A percentile compares a stretch with the other conserved stretches of the same genome.
phyloP scores from a whole-genome alignment of 306 rosid species.

The Vigna hirtella region DNA sequence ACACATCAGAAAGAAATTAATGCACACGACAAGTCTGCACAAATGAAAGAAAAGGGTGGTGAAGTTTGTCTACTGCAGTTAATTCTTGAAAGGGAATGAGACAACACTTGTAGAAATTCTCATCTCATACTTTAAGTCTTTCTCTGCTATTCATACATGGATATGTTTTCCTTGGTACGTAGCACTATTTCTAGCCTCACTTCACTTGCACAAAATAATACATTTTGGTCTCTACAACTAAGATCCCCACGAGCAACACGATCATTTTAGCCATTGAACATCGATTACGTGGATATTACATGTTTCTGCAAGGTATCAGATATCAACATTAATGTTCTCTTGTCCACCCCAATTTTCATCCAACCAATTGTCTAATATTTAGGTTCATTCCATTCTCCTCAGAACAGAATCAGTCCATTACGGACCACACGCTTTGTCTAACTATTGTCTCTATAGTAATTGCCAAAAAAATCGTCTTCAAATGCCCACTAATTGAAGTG shows the following conservation, averaged over 20 bases:
- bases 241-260: conserved; percentile 58
- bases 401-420: conserved; percentile 22
- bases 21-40: conserved; percentile 23
- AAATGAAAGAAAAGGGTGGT: conserved; percentile 28
- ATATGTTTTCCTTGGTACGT: conserved; percentile 46
- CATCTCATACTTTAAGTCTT: conserved; percentile 23
- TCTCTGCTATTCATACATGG: not conserved
- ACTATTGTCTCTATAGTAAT: conserved; percentile 31
- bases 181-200: conserved; percentile 51
- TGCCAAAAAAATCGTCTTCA: conserved; percentile 25
- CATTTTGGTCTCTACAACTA: conserved; percentile 42
- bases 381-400: conserved; percentile 48
- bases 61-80: conserved; percentile 41
- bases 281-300: conserved; percentile 39
- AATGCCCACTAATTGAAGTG: conserved; percentile 18
- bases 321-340: conserved; percentile 45
- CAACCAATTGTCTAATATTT: conserved; percentile 43
- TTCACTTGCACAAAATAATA: conserved; percentile 20
- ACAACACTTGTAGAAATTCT: conserved; percentile 39
- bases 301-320: conserved; percentile 39
- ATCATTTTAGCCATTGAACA: conserved; percentile 65
- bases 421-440: conserved; percentile 43
- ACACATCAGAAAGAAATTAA: conserved; percentile 26
- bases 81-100: conserved; percentile 38
- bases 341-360: conserved; percentile 40